These are phyloP conservation scores for Buddleja alternifolia DNA, from an alignment of 257 asterid genomes.

Conservation along the genomic window DNA sequence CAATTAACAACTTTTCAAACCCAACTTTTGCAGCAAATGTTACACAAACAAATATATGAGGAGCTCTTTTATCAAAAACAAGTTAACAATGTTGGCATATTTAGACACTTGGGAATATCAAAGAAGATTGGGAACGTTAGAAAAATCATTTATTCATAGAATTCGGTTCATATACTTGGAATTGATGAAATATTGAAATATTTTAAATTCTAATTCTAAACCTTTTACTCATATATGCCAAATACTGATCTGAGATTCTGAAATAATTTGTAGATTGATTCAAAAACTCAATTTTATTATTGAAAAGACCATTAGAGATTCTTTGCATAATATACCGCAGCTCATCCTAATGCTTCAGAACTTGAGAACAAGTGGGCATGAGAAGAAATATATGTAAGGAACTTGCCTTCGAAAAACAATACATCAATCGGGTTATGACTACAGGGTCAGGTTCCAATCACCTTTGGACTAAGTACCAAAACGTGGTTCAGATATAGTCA, in stretches of 20 bases:
- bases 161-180: constrained; percentile 3
- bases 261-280: background rate
- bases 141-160: background rate
- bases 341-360: background rate
- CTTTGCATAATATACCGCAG: background rate
- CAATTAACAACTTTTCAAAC: background rate
- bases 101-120: background rate
- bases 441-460: background rate
- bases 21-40: background rate
- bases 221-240: background rate
- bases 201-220: background rate
- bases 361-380: background rate
- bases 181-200: background rate
- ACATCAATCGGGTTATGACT: background rate
- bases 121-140: background rate
- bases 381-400: background rate
- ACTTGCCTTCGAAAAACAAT: background rate
- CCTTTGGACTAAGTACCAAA: background rate
- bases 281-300: background rate
- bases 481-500: background rate
- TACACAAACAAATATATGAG: background rate
- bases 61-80: background rate
- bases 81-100: background rate
- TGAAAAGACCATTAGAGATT: background rate
- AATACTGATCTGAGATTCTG: background rate